These are phyloP conservation scores for Salvia sclarea DNA, from an alignment of 305 asterid genomes.

Conservation along the genomic window DNA sequence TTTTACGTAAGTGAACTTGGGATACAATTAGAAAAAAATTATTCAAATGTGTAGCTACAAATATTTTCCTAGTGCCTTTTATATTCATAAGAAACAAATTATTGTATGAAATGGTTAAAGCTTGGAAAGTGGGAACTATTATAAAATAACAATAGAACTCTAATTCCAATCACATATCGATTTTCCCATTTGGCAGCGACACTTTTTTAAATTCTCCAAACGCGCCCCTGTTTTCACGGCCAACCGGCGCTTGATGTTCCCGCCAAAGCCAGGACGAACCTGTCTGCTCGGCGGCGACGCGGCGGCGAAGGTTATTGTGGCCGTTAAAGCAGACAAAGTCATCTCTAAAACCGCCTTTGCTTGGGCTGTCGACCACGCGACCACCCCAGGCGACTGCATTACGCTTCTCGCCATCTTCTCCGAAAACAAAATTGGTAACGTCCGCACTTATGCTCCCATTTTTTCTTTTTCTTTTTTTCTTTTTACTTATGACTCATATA, in stretches of 20 bases:
- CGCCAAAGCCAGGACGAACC: constrained; percentile 43
- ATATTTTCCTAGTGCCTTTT: too few species aligned
- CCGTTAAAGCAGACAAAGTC: constrained; percentile 73
- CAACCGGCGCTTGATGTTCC: constrained; percentile 46
- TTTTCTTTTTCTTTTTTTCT: not conserved
- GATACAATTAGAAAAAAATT: too few species aligned
- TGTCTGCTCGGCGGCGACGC: constrained; percentile 27
- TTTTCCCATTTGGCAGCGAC: not conserved
- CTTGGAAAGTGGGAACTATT: not conserved
- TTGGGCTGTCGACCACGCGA: constrained; percentile 84
- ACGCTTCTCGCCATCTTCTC: constrained; percentile 65
- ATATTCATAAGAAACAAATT: not conserved
- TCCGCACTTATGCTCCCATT: not conserved
- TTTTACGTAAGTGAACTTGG: too few species aligned
- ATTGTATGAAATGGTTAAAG: not conserved
- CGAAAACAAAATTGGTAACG: constrained; percentile 41
- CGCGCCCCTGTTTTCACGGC: not conserved
- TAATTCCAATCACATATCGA: not conserved
- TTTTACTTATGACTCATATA: not conserved
- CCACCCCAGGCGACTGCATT: constrained; percentile 66
- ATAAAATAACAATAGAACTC: not conserved
- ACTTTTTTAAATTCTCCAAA: not conserved
- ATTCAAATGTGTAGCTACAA: too few species aligned
- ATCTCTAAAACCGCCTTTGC: constrained; percentile 62
- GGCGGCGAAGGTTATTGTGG: constrained; percentile 64